Base-by-base conservation (phyloP, 1,284 basidiomycete species). In the Sparassis latifolia region DNA sequence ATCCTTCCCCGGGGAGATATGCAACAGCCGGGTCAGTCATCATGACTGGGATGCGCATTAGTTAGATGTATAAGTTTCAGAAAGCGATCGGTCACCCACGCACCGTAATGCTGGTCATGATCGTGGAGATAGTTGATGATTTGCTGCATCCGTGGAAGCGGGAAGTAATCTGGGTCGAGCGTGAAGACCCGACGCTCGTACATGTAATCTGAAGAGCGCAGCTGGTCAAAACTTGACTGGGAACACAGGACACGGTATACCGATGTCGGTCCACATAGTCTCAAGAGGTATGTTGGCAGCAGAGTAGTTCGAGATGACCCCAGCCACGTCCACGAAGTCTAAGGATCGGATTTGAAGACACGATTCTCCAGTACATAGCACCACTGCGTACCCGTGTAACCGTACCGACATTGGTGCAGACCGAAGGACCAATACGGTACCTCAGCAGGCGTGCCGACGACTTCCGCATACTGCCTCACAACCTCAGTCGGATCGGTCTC, bases 201-300 rank as follows among this genome's bases (percentile, higher is more conserved):
- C 86, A 88, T 88, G 64, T 86, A 89, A 63, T 89, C 86, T 84
- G 44, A 3, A 42, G 20, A 20, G 20, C 20, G 20, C 1, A 20
- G 20, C 20, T 20, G 20, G 20, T 20, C 7, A 9, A 10, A 43
- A 5, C 5, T 0, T 28, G 42, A 20, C 12, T 27, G 20, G 40
- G 9, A 9, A 42, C 40, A 5, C 1, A 12, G 20, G 10, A 7
- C 33, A 45, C 9, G 0, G 49, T 65, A 33, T 59, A 76, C 80
- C 82, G 41, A 88, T 88, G 62, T 87, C 85, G 6, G 82, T 85
- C 85, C 84, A 87, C 80, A 86, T 84, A 0, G 81, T 82, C 63
- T 87, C 84, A 3, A 87, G 73, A 3, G 85, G 85, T 48, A 87
- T 86, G 2, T 66, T 62, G 0, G 81, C 79, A 2, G 67, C 71